Conservation (phyloP, 2,329 filamentous ascomycete species). For the Domatiomyces catenatus region DNA sequence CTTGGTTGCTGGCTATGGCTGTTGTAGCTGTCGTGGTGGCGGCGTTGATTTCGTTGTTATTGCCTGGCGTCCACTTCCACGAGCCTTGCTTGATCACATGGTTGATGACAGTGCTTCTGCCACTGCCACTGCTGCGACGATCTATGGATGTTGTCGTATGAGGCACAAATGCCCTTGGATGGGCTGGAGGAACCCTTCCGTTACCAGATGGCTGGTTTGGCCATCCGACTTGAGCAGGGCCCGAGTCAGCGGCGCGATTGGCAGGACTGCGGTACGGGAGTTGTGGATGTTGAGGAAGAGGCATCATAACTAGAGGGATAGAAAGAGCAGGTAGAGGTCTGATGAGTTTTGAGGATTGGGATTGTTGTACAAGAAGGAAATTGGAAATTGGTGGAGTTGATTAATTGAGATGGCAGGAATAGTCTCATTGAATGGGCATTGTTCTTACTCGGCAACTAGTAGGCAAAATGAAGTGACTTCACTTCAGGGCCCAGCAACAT, state of each 20-base stretch:
- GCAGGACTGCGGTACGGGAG: not conserved
- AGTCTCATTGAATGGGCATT: not conserved
- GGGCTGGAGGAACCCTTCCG: not conserved
- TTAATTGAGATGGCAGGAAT: not conserved
- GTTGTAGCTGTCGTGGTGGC: not conserved
- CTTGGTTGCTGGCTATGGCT: not conserved
- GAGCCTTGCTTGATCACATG: not conserved
- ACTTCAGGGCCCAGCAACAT: not conserved
- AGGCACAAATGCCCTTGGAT: not conserved
- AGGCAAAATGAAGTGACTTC: not conserved
- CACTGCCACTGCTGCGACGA: not conserved
- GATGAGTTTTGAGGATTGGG: not conserved
- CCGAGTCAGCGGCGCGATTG: not conserved
- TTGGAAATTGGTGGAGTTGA: not conserved
- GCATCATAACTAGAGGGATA: too few relatives aligned
- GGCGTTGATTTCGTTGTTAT: not conserved
- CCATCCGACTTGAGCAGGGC: not conserved
- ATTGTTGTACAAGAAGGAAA: not conserved
- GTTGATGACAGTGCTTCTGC: not conserved
- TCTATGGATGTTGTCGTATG: too few relatives aligned
- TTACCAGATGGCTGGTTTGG: not conserved
- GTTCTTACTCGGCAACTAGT: not conserved
- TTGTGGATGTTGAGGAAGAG: not conserved
- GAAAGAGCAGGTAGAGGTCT: not conserved
- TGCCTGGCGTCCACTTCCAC: not conserved